Base-by-base conservation (phyloP, 768 basidiomycete genomes). In the Phlebiopsis gigantea region DNA sequence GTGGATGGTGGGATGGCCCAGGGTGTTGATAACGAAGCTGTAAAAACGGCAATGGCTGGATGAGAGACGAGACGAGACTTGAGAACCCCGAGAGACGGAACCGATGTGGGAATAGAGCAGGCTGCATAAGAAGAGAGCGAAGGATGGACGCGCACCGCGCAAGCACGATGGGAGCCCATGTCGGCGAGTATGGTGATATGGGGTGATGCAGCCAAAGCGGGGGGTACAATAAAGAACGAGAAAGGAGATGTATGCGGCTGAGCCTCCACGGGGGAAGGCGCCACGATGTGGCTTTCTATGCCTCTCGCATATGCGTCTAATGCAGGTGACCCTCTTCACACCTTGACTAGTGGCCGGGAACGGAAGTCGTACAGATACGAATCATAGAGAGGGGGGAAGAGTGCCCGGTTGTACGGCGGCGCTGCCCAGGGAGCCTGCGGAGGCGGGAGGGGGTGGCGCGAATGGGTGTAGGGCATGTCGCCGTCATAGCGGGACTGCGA, bases 401-500 rank as follows among this genome's bases (percentile, higher is more conserved):
- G 53, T 26, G 53, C 67, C 55, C 75, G 74, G 39, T 71, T 70
- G 10, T 70, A 63, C 24, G 71, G 70, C 25, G 71, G 70, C 55
- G 72, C 51, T 26, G 58, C 66, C 83, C 82, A 84, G 25, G 71
- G 72, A 46, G 70, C 62, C 43, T 76, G 72, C 44, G 44, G 69
- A 56, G 58, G 75, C 60, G 44, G 67, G 62, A 46, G 72, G 68
- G 69, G 66, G 54, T 73, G 70, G 57, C 81, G 78, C 52, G 74
- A 72, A 39, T 75, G 69, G 42, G 72, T 68, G 71, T 77, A 69
- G 48, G 69, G 75, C 46, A 75, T 60, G 56, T 83, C 78, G 59
- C 74, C 80, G 51, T 84, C 82, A 65, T 78, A 83, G 51, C 73
- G 75, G 39, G 80, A 72, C 65, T 86, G 82, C 41, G 84, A 82